These are phyloP conservation scores for Ormosia emarginata DNA, from an alignment of 306 rosid genomes.

Conservation along the genomic window DNA sequence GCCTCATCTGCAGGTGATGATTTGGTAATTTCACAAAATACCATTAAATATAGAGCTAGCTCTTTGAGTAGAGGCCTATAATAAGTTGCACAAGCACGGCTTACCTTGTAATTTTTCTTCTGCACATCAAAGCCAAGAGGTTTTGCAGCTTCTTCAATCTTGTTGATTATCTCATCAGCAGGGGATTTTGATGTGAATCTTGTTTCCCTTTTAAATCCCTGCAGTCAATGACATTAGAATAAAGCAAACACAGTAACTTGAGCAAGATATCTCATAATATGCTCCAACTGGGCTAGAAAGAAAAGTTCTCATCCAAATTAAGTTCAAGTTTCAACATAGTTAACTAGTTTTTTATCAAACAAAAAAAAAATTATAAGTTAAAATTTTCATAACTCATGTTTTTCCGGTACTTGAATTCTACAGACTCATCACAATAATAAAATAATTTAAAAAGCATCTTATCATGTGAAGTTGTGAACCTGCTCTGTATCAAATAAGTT, in stretches of 20 bases:
- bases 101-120: conserved; percentile 93
- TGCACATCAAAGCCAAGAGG: conserved; percentile 98
- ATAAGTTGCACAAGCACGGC: conserved; percentile 14
- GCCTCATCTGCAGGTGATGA: conserved; percentile 66
- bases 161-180: conserved; percentile 81
- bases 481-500: conserved; percentile 89
- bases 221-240: background rate
- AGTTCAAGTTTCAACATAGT: background rate
- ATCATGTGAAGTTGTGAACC: conserved; percentile 42
- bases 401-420: conserved; percentile 3
- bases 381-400: background rate
- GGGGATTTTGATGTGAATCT: conserved; percentile 92
- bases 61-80: background rate
- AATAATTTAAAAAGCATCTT: conserved; percentile 1
- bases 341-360: background rate
- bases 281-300: background rate
- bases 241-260: background rate
- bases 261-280: background rate
- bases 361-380: background rate
- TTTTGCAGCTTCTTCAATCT: conserved; percentile 96
- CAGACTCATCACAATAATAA: background rate
- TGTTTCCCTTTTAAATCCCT: conserved; percentile 95
- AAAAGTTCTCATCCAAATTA: background rate
- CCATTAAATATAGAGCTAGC: background rate
- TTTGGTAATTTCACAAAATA: conserved; percentile 1